These are phyloP conservation scores for Erythrobasidium hasegawianum DNA, from an alignment of 1,284 basidiomycete species.

Conservation along the genomic window DNA sequence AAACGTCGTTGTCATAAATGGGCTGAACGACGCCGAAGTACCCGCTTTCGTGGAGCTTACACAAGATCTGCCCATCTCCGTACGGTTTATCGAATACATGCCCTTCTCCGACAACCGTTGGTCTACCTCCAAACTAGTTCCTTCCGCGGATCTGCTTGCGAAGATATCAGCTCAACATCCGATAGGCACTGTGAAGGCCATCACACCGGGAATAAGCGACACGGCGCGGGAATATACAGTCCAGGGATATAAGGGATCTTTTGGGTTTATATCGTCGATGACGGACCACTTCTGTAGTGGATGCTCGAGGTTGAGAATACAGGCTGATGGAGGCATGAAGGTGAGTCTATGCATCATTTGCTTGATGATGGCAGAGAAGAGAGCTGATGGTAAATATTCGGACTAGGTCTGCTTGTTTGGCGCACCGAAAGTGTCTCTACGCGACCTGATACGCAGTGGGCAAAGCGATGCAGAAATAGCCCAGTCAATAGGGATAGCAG, in stretches of 20 bases:
- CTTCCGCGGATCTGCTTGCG: slow-evolving; percentile 63
- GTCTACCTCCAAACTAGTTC: slow-evolving; percentile 74
- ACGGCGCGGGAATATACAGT: slow-evolving; percentile 75
- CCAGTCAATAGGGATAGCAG: slow-evolving; percentile 55
- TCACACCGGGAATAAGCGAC: slow-evolving; percentile 59
- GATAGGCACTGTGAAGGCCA: not conserved
- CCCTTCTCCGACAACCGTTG: slow-evolving; percentile 74
- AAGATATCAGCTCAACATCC: slow-evolving; percentile 52
- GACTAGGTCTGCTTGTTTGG: slow-evolving; percentile 81
- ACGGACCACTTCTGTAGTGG: slow-evolving; percentile 84
- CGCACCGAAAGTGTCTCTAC: slow-evolving; percentile 73
- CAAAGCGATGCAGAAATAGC: slow-evolving; percentile 63
- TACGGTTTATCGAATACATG: slow-evolving; percentile 91
- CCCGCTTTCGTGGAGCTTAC: slow-evolving; percentile 74
- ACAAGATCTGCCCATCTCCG: slow-evolving; percentile 59
- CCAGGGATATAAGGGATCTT: slow-evolving; percentile 65
- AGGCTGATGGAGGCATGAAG: slow-evolving; percentile 85
- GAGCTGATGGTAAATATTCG: too few species aligned
- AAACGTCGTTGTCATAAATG: slow-evolving; percentile 77
- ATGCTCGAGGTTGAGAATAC: slow-evolving; percentile 77
- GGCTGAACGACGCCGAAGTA: slow-evolving; percentile 73
- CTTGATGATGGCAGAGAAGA: too few species aligned
- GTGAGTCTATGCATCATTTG: too few species aligned
- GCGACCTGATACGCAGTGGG: slow-evolving; percentile 66
- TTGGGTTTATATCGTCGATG: slow-evolving; percentile 88